phyloP scores from a whole-genome alignment of 371 early-diverging fungal genomes.

The Circinella minor region DNA sequence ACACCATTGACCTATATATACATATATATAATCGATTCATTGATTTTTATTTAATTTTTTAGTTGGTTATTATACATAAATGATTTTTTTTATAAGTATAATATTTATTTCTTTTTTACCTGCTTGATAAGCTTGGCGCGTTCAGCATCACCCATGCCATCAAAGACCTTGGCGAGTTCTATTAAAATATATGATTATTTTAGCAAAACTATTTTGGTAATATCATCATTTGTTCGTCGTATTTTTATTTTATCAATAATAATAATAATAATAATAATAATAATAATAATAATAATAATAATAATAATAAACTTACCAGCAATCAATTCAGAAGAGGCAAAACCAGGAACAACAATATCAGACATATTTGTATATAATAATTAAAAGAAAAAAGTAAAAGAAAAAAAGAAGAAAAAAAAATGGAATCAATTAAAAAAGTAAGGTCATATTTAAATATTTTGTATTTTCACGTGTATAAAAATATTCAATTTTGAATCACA shows the following conservation, averaged over 20 bases:
- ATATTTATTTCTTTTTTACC: slow-evolving; percentile 12
- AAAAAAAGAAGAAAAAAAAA: slow-evolving; percentile 4
- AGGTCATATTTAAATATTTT: slow-evolving; percentile 1
- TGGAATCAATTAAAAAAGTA: neutral
- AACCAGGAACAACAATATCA: slow-evolving; percentile 54
- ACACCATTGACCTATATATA: slow-evolving; percentile 71
- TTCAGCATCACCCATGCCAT: slow-evolving; percentile 34
- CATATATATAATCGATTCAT: too few relatives aligned
- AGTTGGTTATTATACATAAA: too few relatives aligned
- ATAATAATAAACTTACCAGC: slow-evolving; percentile 13
- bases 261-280: neutral
- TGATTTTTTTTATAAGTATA: too few relatives aligned
- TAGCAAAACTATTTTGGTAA: too few relatives aligned
- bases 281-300: too few relatives aligned
- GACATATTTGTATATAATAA: slow-evolving; percentile 33
- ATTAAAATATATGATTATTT: neutral
- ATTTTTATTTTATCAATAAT: too few relatives aligned
- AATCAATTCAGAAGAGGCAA: slow-evolving; percentile 51
- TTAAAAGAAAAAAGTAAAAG: neutral
- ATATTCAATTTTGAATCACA: slow-evolving; percentile 9
- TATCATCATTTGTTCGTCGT: too few relatives aligned
- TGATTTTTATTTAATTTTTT: too few relatives aligned
- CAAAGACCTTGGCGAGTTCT: slow-evolving; percentile 43
- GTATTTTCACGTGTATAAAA: slow-evolving; percentile 10
- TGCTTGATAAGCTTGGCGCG: slow-evolving; percentile 49